Conservation (phyloP, 208 protist genomes). For the Histomonas meleagridis region DNA sequence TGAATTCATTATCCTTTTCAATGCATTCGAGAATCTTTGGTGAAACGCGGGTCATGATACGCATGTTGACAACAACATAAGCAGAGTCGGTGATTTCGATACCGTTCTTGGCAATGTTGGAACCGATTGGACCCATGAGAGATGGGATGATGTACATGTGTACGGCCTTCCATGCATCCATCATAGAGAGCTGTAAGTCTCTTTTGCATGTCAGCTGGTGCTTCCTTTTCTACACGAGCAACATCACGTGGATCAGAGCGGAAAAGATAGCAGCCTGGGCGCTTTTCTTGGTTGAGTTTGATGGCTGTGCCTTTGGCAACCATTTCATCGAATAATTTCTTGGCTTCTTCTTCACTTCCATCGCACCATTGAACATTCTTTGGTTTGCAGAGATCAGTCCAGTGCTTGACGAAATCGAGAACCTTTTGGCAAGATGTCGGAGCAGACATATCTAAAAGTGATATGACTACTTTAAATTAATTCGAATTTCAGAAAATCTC, state of each 20-base stretch:
- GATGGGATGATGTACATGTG: constrained; percentile 54
- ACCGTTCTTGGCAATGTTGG: background rate
- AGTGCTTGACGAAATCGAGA: background rate
- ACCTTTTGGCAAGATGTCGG: background rate
- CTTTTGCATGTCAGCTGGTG: constrained; percentile 37
- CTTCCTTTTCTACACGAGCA: constrained; percentile 43
- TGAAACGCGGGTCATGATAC: constrained; percentile 51
- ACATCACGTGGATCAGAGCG: constrained; percentile 49
- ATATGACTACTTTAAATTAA: too few species aligned
- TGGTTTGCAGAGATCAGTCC: constrained; percentile 31
- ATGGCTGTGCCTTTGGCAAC: constrained; percentile 38
- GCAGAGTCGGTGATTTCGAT: background rate
- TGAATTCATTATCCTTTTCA: constrained; percentile 22
- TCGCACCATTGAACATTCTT: constrained; percentile 37
- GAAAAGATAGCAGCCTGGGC: constrained; percentile 46
- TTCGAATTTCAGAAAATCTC: too few species aligned
- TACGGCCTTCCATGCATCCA: constrained; percentile 48
- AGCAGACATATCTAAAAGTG: too few species aligned
- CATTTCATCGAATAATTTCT: constrained; percentile 24
- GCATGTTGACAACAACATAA: constrained; percentile 51
- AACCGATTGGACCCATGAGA: constrained; percentile 49
- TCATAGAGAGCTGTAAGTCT: constrained; percentile 35
- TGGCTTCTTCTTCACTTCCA: constrained; percentile 43
- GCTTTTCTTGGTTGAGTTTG: constrained; percentile 41
- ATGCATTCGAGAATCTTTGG: constrained; percentile 37